phyloP scores from a whole-genome alignment of 2,329 filamentous ascomycete genomes.

The Colletotrichum truncatum region DNA sequence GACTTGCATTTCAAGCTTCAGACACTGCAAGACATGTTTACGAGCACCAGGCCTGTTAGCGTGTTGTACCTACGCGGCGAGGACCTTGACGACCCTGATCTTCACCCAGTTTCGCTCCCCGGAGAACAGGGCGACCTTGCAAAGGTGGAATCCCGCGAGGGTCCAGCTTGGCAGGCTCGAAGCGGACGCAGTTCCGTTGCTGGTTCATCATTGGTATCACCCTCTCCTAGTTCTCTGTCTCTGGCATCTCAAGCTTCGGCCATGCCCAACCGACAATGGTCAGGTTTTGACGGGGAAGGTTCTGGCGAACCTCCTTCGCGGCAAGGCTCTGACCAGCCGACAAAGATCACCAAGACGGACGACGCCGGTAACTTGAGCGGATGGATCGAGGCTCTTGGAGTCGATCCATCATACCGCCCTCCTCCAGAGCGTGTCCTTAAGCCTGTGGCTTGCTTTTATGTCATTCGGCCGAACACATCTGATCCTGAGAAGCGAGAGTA shows the following conservation, averaged over 20 bases:
- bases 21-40: conserved; percentile 87
- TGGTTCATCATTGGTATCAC: conserved; percentile 70
- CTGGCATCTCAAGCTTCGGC: conserved; percentile 65
- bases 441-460: conserved; percentile 87
- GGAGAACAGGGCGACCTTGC: conserved; percentile 73
- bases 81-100: conserved; percentile 81
- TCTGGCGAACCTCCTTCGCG: conserved; percentile 55
- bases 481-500: conserved; percentile 66
- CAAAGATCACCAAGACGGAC: conserved; percentile 62
- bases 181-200: conserved; percentile 67
- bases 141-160: conserved; percentile 59
- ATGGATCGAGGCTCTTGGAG: conserved; percentile 91
- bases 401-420: conserved; percentile 86
- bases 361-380: conserved; percentile 74
- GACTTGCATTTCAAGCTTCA: conserved; percentile 83
- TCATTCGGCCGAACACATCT: conserved; percentile 66
- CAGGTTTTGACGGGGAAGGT: conserved; percentile 63
- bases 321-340: conserved; percentile 62
- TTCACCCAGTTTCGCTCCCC: conserved; percentile 77
- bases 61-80: conserved; percentile 81
- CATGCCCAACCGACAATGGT: conserved; percentile 55
- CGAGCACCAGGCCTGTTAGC: conserved; percentile 81
- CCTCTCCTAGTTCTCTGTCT: conserved; percentile 72
- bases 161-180: conserved; percentile 58
- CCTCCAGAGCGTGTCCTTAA: conserved; percentile 77